phyloP scores from a whole-genome alignment of 2,329 filamentous ascomycete genomes.

The Ophiosphaerella herpotricha region DNA sequence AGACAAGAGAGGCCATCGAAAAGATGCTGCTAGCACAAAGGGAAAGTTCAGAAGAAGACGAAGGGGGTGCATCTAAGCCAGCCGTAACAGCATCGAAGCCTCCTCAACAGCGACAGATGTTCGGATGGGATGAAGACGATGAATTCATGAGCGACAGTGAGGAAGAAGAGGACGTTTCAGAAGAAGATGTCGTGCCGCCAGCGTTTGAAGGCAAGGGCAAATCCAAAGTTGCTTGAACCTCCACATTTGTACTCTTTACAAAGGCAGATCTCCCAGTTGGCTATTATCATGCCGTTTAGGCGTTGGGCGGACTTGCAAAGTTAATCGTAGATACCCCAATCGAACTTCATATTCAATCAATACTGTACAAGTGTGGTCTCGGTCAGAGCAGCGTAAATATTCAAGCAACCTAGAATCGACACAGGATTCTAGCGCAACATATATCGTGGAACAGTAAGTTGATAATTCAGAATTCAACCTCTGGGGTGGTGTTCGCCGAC shows the following conservation, averaged over 20 bases:
- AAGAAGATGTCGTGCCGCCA: constrained; percentile 33
- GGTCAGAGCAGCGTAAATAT: too few species aligned
- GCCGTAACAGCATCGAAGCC: constrained; percentile 31
- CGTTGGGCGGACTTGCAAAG: constrained; percentile 2
- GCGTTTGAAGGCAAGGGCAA: constrained; percentile 49
- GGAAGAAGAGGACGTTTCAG: constrained; percentile 50
- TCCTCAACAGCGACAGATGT: constrained; percentile 60
- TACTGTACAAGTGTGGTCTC: neutral
- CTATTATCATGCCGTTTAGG: constrained; percentile 4
- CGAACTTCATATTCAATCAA: neutral
- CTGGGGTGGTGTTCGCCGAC: constrained; percentile 10
- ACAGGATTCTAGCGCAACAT: too few species aligned
- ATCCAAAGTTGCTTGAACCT: constrained; percentile 41
- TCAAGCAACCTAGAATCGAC: too few species aligned
- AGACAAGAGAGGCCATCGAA: constrained; percentile 76
- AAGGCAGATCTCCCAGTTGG: neutral
- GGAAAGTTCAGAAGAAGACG: constrained; percentile 47
- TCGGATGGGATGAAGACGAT: constrained; percentile 75
- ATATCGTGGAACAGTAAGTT: too few species aligned
- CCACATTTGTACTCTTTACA: neutral
- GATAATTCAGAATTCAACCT: neutral
- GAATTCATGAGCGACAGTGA: constrained; percentile 53
- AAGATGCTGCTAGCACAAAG: constrained; percentile 51
- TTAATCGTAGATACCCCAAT: constrained; percentile 19
- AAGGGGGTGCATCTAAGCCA: constrained; percentile 31